A percentile compares a stretch with the other conserved stretches of the same genome.
These are phyloP conservation scores for Ceratobasidium sp. DNA, from an alignment of 1,284 basidiomycete genomes.

Conservation along the genomic window DNA sequence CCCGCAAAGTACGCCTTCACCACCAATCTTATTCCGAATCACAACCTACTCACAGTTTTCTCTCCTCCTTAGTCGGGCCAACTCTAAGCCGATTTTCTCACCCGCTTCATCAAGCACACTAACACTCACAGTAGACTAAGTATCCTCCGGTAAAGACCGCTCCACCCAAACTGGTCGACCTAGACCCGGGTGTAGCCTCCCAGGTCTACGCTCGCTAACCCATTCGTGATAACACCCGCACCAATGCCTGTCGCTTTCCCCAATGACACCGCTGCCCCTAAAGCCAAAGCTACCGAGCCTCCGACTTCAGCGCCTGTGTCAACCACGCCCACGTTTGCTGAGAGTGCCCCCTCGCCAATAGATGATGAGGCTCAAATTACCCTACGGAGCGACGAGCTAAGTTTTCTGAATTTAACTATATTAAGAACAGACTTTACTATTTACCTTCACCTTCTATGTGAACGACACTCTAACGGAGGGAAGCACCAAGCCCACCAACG, in stretches of 20 bases:
- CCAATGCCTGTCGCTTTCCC: constrained; percentile 47
- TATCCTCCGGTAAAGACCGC: constrained; percentile 87
- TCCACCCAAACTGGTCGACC: constrained; percentile 72
- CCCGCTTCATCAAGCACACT: constrained; percentile 87
- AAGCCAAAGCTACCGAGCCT: constrained; percentile 55
- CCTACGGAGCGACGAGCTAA: constrained; percentile 18
- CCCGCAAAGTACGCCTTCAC: constrained; percentile 75
- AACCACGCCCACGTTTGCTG: constrained; percentile 50
- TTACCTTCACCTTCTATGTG: background rate
- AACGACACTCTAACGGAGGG: constrained; percentile 64
- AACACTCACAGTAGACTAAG: constrained; percentile 84
- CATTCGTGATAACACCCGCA: constrained; percentile 55
- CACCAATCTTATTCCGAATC: background rate
- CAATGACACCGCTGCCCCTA: constrained; percentile 50
- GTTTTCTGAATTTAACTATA: constrained; percentile 1
- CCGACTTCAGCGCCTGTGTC: constrained; percentile 53
- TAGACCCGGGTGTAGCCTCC: constrained; percentile 60
- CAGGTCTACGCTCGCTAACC: constrained; percentile 56
- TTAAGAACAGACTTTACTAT: background rate
- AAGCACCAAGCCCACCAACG: constrained; percentile 71
- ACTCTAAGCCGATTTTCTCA: constrained; percentile 93
- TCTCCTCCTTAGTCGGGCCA: constrained; percentile 74
- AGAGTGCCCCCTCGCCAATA: constrained; percentile 22
- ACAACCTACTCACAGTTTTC: background rate
- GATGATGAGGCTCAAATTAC: constrained; percentile 6